A percentile compares a stretch with the other conserved stretches of the same genome.
These are phyloP conservation scores for Fusarium nisikadoi DNA, from an alignment of 2,329 filamentous ascomycete species.

Conservation along the genomic window DNA sequence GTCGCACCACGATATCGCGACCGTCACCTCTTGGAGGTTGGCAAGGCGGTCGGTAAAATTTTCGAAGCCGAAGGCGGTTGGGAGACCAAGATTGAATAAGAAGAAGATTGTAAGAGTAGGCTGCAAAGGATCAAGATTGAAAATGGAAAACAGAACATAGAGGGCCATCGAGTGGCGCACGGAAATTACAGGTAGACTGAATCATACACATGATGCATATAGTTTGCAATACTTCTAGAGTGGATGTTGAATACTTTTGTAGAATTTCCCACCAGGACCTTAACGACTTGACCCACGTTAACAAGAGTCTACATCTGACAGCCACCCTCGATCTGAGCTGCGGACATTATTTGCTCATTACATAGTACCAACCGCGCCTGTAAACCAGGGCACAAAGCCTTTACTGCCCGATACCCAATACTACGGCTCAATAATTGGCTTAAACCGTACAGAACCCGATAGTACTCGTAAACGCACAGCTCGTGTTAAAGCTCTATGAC, in stretches of 20 bases:
- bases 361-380: constrained; percentile 27
- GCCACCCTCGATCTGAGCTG: constrained; percentile 2
- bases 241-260: constrained; percentile 33
- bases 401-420: constrained; percentile 20
- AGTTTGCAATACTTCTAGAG: background rate
- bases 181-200: constrained; percentile 1
- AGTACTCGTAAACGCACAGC: constrained; percentile 3
- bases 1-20: constrained; percentile 61
- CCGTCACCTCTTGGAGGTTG: constrained; percentile 55
- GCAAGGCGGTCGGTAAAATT: constrained; percentile 51
- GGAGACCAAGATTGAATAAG: constrained; percentile 30
- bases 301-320: constrained; percentile 13
- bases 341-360: constrained; percentile 33
- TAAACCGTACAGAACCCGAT: constrained; percentile 16
- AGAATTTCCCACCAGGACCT: constrained; percentile 16
- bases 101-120: background rate
- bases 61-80: constrained; percentile 48
- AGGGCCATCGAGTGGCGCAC: constrained; percentile 3
- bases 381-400: constrained; percentile 9
- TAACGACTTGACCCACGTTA: constrained; percentile 9
- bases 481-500: constrained; percentile 15
- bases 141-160: background rate
- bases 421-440: constrained; percentile 20
- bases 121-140: background rate
- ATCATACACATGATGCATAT: background rate